Base-by-base conservation (phyloP, 2,329 filamentous ascomycete species). In the Talaromyces marneffei region DNA sequence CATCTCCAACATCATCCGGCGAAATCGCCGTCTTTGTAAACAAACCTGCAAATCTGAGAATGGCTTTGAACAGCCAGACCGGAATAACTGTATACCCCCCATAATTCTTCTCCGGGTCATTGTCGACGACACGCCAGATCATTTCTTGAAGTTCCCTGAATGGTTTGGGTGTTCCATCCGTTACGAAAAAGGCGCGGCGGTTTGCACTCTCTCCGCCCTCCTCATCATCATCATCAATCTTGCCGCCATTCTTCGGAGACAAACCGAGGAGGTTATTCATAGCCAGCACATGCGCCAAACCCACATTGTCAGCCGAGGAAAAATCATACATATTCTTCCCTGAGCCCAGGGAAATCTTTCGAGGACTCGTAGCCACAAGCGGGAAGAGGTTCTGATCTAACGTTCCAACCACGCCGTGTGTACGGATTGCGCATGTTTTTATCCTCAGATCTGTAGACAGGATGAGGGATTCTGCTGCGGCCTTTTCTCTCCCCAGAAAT, bases 391-490 rank as follows among this genome's bases (percentile, higher is more conserved):
- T 61, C 18, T 42, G 42, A 23, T 61, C 59, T 4, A 52, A 35
- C 55, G 59, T 57, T 2, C 59, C 59, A 10, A 57, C 37, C 8
- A 61, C 59, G 25, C 40, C 59, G 18, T 61, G 59, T 6, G 59
- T 61, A n/a, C 59, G 59, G 6, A 61, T 61, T 23, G 59, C 59
- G 25, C 59, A 61, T 42, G 59, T 61, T 23, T 53, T 61, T 10
- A 61, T 42, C 10, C 18, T 35, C 12, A 46, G 18, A 1, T 42
- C 14, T 33, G 10, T 1, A 3, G 59, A 48, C 1, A 61, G 18
- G n/a, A 61, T 25, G 4, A 61, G 53, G 1, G 46, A 27, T 29
- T 61, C 59, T 8, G 59, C 59, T 7, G 42, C 44, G 9, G 59
- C 59, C 59, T 61, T 35, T 33, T 23, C 14, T 16, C 27, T n/a